Evolutionary conservation across 2,329 filamentous ascomycete genomes (phyloP).

Genomic region (Hypomyces rosellus): DNA sequence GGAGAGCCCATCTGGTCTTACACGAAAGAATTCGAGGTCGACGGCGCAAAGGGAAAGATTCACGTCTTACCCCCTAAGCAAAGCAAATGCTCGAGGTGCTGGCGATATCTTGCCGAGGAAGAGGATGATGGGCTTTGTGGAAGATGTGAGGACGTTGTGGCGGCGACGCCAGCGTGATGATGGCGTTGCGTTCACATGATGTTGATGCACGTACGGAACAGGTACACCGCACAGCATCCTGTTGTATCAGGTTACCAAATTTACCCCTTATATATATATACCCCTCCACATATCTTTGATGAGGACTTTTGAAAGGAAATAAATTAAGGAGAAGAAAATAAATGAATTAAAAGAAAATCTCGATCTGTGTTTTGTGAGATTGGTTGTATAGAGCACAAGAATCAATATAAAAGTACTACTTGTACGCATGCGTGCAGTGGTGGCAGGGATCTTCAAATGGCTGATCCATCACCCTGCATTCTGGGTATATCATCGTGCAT

Average conservation of each 20-base stretch:
- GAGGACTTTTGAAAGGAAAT: no score
- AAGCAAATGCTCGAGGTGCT: conserved; percentile 80
- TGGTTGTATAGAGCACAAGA: no score
- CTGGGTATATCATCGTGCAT: conserved; percentile 6
- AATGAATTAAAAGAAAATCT: no score
- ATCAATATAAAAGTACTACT: no score
- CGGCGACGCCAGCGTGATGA: conserved; percentile 7
- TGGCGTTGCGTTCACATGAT: conserved; percentile 7
- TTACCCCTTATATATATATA: background rate
- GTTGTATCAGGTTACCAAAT: background rate
- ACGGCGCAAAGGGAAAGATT: conserved; percentile 31
- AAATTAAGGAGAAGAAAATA: no score
- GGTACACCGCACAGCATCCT: background rate
- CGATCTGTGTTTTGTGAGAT: no score
- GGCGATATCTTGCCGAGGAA: conserved; percentile 70
- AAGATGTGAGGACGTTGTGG: conserved; percentile 64
- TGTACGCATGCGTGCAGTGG: no score
- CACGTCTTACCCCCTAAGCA: conserved; percentile 43
- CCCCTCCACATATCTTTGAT: background rate
- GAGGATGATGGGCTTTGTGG: conserved; percentile 63
- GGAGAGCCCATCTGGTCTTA: conserved; percentile 34
- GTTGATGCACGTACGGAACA: background rate
- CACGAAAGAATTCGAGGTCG: conserved; percentile 36
- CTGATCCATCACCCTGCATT: background rate
- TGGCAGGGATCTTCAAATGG: background rate